These are phyloP conservation scores for Xylaria sp. DNA, from an alignment of 2,329 filamentous ascomycete genomes.

Conservation along the genomic window DNA sequence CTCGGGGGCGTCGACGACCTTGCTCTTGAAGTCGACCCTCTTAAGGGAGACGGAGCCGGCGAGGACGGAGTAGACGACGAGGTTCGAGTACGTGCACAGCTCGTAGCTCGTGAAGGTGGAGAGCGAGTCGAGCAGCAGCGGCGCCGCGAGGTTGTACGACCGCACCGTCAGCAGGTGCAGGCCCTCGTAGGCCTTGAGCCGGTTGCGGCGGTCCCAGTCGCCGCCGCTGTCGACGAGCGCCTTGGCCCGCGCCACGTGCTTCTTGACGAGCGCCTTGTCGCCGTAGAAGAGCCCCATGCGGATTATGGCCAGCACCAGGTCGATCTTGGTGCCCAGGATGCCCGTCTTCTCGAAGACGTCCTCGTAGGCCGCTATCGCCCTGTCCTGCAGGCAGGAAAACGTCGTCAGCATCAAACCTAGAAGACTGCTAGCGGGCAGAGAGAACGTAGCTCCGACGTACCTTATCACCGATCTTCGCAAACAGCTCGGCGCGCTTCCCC, in stretches of 20 bases:
- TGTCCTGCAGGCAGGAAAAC: slow-evolving; percentile 64
- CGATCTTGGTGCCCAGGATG: slow-evolving; percentile 94
- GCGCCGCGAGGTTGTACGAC: slow-evolving; percentile 86
- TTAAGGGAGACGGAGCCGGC: slow-evolving; percentile 93
- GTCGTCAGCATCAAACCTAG: slow-evolving; percentile 18
- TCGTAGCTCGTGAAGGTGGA: slow-evolving; percentile 99
- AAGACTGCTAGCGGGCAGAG: not conserved
- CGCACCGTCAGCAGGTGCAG: slow-evolving; percentile 90
- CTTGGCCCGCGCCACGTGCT: slow-evolving; percentile 87
- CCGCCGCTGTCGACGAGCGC: slow-evolving; percentile 90
- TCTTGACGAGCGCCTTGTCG: slow-evolving; percentile 89
- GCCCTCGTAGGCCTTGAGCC: slow-evolving; percentile 97
- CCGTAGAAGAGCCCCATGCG: slow-evolving; percentile 95
- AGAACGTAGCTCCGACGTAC: slow-evolving; percentile 47
- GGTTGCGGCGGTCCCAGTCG: slow-evolving; percentile 98
- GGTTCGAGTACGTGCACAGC: slow-evolving; percentile 91
- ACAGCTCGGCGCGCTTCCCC: slow-evolving; percentile 95
- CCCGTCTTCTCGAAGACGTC: slow-evolving; percentile 96
- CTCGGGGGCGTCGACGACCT: slow-evolving; percentile 97
- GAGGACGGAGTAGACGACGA: slow-evolving; percentile 94
- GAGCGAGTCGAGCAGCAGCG: slow-evolving; percentile 91
- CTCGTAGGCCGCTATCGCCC: slow-evolving; percentile 90
- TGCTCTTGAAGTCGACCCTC: slow-evolving; percentile 97
- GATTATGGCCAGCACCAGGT: slow-evolving; percentile 94
- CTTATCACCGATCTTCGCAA: slow-evolving; percentile 95